Evolutionary conservation across 345 rosid species (phyloP), one percentile per base, ranked within the genome.

Genomic region (Gossypium arboreum): DNA sequence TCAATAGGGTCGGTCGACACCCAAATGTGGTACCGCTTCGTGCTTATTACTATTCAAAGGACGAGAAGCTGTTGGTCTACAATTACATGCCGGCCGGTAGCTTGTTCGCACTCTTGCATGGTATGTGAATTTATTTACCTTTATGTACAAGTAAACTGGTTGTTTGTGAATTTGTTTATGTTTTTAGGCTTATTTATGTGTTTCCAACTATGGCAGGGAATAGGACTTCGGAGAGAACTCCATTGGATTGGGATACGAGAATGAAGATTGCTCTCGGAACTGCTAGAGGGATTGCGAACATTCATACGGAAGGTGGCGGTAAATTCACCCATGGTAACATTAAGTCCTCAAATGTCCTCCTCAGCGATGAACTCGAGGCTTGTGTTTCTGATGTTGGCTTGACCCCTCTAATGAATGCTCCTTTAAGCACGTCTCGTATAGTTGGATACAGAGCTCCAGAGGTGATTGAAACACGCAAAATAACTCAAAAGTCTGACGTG

Each of bases 381-480:
- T 89, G 87, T 77, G 74, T 92, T 16, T 88, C 94, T 0, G 97
- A 92, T 74, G 79, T 85, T 62, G 92, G 89, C 18, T 51, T 90
- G 76, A 82, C 86, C 27, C 84, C 92, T 20, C 80, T 92, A 34
- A 86, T 88, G 77, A 85, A 82, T 68, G 78, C 84, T 68, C 89
- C 90, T 3, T 67, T 86, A n/a, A 78, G 86, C 65, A 78, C 76
- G 16, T 83, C 88, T 0, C 80, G 94, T 68, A 83, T 83, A 59
- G 61, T 83, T 0, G 97, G 96, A 2, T 92, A 92, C 84, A 78
- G 84, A 61, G 91, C 97, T 59, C 96, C 97, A 0, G 97, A 92
- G 76, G 89, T 86, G 74, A 84, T 84, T 7, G 92, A 91, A 76
- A 83, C 95, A 1, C 79, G 84, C 61, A 89, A 87, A 73, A 79